Conservation (phyloP, 345 rosid species). For the Arabis alpina region DNA sequence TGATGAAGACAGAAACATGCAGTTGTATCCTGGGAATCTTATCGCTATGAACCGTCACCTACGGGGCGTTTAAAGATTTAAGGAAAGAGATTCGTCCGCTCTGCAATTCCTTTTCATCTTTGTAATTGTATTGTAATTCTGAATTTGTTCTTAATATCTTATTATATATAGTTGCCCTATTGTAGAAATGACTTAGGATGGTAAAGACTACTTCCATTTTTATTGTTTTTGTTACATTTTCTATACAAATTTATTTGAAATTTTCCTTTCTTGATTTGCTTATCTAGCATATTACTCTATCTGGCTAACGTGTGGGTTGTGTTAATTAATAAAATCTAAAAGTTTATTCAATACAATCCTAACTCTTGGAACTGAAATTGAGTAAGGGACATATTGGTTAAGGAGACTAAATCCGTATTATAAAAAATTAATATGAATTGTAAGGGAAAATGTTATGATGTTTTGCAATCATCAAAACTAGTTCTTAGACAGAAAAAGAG, state of each 20-base stretch:
- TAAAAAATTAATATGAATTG: not conserved
- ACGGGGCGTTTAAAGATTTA: too few relatives aligned
- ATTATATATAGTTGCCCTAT: too few relatives aligned
- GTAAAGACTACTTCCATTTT: conserved; percentile 14
- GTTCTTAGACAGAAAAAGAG: not conserved
- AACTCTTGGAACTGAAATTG: conserved; percentile 12
- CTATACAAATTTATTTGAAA: too few relatives aligned
- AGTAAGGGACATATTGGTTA: not conserved
- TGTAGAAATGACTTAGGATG: too few relatives aligned
- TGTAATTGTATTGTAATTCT: too few relatives aligned
- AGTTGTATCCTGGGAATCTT: too few relatives aligned
- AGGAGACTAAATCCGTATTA: not conserved
- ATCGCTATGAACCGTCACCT: too few relatives aligned
- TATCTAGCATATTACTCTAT: conserved; percentile 2
- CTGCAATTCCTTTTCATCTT: too few relatives aligned
- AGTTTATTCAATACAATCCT: not conserved
- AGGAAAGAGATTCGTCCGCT: too few relatives aligned
- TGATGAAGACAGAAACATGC: too few relatives aligned
- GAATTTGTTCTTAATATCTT: too few relatives aligned
- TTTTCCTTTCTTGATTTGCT: not conserved
- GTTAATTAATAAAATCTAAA: not conserved
- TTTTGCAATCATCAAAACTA: not conserved
- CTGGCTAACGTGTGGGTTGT: conserved; percentile 14
- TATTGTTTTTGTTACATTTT: not conserved
- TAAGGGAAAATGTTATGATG: conserved; percentile 1